Base-by-base conservation (phyloP, 1,284 basidiomycete species). In the Erythrobasidium hasegawianum region DNA sequence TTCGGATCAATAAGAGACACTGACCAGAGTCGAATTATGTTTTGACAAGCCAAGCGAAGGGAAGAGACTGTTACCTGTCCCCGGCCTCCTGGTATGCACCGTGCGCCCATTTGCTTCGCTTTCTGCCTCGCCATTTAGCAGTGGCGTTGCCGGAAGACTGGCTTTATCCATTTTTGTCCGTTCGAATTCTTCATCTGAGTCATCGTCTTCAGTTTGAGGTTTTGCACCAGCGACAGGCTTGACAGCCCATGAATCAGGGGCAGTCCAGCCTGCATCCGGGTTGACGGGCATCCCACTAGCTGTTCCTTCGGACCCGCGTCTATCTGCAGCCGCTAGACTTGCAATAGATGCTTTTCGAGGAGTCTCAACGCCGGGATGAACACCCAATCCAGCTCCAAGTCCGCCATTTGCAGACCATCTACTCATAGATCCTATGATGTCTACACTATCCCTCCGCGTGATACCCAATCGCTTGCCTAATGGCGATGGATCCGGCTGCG, bases 201-300 rank as follows among this genome's bases (percentile, higher is more conserved):
- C 62, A 16, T 72, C 72, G 1, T 71, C 76, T 33, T 33, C 33
- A 1, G 71, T 73, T 1, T 68, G 71, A 14, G 18, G 33, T 58
- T 68, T 56, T 69, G 73, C 60, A 16, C 67, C 52, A 24, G 77
- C 78, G 47, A 80, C 80, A 0, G 74, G 78, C 69, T 82, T 80
- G 14, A 82, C 81, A 14, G 80, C 81, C 81, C 81, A 82, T 13
- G 79, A 80, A 67, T 82, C 81, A 1, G 81, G 81, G 0, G 81
- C 80, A 0, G 79, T 79, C 81, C 81, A 82, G 2, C 79, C 78
- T 1, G 66, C 59, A 55, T 60, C 64, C 9, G 64, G 49, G 18
- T n/a, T 45, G 10, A 29, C 16, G 1, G 56, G 62, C 47, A 53
- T 41, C 8, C 45, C 55, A 38, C 54, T 57, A 27, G 54, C 20